These are phyloP conservation scores for Mycocentrospora acerina DNA, from an alignment of 2,329 filamentous ascomycete species.

Conservation along the genomic window DNA sequence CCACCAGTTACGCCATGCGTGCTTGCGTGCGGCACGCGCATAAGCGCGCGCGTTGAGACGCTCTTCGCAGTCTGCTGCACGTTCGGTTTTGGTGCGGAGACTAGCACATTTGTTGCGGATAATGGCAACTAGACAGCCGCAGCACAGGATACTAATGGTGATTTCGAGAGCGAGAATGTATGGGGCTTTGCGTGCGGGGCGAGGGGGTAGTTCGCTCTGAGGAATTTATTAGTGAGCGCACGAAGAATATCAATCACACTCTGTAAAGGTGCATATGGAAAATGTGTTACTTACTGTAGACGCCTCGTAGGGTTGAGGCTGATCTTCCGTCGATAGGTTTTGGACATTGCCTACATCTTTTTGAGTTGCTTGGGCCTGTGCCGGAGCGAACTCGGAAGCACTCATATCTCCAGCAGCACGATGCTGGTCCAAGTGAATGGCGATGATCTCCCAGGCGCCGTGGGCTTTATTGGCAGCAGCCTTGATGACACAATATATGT, in stretches of 20 bases:
- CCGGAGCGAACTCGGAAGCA: slow-evolving; percentile 24
- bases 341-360: too few relatives aligned
- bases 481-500: slow-evolving; percentile 46
- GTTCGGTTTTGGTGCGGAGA: slow-evolving; percentile 53
- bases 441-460: slow-evolving; percentile 34
- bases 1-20: slow-evolving; percentile 56
- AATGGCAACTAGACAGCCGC: slow-evolving; percentile 47
- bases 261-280: not conserved
- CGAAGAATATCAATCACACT: too few relatives aligned
- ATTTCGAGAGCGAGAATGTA: slow-evolving; percentile 46
- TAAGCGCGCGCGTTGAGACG: slow-evolving; percentile 55
- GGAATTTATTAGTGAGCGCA: too few relatives aligned
- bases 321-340: too few relatives aligned
- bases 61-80: slow-evolving; percentile 57
- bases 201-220: slow-evolving; percentile 17
- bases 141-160: slow-evolving; percentile 48
- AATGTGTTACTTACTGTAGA: slow-evolving; percentile 7
- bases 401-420: slow-evolving; percentile 25
- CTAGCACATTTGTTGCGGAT: slow-evolving; percentile 53
- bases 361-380: slow-evolving; percentile 9
- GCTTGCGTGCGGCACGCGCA: slow-evolving; percentile 54
- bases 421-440: slow-evolving; percentile 28
- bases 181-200: slow-evolving; percentile 25
- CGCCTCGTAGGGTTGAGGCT: slow-evolving; percentile 16
- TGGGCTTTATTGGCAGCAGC: slow-evolving; percentile 41